Base-by-base conservation (phyloP, 2,329 filamentous ascomycete genomes). In the Coniochaeta ligniaria region DNA sequence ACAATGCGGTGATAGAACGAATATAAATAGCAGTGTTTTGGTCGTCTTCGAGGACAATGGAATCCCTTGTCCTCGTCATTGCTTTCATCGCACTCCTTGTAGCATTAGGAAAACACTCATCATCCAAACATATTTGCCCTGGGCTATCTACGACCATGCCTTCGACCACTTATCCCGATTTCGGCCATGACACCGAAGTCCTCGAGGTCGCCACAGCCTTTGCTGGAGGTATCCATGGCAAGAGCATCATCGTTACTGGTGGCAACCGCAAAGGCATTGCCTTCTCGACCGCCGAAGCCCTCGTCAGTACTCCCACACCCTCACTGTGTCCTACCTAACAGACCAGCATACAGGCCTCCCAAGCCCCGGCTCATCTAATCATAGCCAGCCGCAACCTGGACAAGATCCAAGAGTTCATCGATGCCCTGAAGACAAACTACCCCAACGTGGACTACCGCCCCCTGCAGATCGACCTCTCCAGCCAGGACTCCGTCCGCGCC, bases 201-300 rank as follows among this genome's bases (percentile, higher is more conserved):
- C 59, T 72, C 9, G 73, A 76, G 24, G 75, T 78, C 14, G 74
- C 74, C 24, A 66, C 70, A 43, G 68, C 69, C 17, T 77, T 78
- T 59, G 63, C 68, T 9, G 65, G 69, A 6, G 60, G 57, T 1
- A 68, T 78, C 61, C 66, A 59, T 6, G 74, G 72, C 26, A 78
- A 74, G 66, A 75, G 72, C 6, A 66, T 73, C 8, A 52, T 73
- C 3, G 64, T 72, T 5, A 76, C 75, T 0, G 75, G 75, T 24
- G 71, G 71, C 12, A 76, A 75, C 58, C 67, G 61, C 11, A 63
- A 59, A 6, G 73, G 73, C 6, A 69, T 76, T 50, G 74, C 73
- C 0, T 75, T 70, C 59, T 54, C 69, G 4, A 72, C 72, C 1
- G 69, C 69, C 1, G 65, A 75, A 60, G 72, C 70, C 11, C 71